phyloP scores from a whole-genome alignment of 1,284 basidiomycete species.

The Pisolithus thermaeus region DNA sequence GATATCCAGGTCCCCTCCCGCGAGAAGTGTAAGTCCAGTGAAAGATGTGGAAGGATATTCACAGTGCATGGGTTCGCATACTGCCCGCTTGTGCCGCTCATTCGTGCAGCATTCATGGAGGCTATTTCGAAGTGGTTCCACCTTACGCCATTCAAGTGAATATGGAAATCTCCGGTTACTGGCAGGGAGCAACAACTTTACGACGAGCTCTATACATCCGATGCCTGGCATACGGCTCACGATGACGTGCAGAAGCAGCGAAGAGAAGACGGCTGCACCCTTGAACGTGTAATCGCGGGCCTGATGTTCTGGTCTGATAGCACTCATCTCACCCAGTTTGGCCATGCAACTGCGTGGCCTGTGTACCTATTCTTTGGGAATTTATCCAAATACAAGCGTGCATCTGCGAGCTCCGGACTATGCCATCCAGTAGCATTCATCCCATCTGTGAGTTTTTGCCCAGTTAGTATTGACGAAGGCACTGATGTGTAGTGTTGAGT shows the following conservation, averaged over 20 bases:
- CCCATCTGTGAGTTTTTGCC: no score
- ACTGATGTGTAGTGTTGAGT: no score
- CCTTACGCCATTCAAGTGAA: conserved; percentile 7
- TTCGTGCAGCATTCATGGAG: conserved; percentile 2
- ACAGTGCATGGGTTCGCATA: conserved; percentile 2
- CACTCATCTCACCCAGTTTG: conserved; percentile 33
- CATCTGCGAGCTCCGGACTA: no score
- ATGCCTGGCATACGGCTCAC: conserved; percentile 14
- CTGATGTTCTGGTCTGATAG: conserved; percentile 35
- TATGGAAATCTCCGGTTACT: conserved; percentile 4
- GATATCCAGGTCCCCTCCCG: no score
- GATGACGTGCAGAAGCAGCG: conserved; percentile 15
- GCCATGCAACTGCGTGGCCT: conserved; percentile 31
- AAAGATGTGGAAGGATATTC: conserved; percentile 4
- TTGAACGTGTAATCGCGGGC: conserved; percentile 21
- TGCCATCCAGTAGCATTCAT: no score
- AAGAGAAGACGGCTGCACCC: conserved; percentile 4
- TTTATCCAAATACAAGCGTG: no score
- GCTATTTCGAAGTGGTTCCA: no score
- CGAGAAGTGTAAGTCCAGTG: not conserved
- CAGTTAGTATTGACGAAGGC: no score
- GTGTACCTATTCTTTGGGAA: no score
- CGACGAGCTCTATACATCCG: conserved; percentile 11
- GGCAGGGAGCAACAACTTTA: conserved; percentile 5
- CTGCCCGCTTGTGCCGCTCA: not conserved